Percentiles rank a stretch among this genome's conserved stretches.
Evolutionary conservation across 2,329 filamentous ascomycete species (phyloP).

Genomic region (Boeremia lycopersici): DNA sequence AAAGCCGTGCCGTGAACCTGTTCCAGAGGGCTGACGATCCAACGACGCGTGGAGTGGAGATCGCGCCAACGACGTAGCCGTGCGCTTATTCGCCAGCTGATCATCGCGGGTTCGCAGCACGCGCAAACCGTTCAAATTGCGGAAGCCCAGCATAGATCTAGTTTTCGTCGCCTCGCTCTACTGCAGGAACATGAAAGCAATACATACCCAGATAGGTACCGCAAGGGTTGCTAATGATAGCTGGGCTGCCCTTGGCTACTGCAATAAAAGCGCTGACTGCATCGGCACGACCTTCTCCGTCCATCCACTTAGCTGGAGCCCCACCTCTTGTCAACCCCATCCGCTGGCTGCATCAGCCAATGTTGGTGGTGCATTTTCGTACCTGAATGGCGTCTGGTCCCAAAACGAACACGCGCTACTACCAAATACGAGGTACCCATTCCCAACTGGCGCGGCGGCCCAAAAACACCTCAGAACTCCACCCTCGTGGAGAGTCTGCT

Average conservation of each 20-base stretch:
- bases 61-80: not conserved
- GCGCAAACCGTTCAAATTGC: not conserved
- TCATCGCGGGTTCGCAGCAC: not conserved
- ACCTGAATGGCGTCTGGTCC: conserved; percentile 7
- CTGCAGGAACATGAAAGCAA: conserved; percentile 12
- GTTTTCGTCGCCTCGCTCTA: conserved; percentile 1
- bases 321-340: conserved; percentile 18
- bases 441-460: not conserved
- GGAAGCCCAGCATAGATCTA: not conserved
- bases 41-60: conserved; percentile 6
- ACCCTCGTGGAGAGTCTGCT: conserved; percentile 7
- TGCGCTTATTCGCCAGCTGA: conserved; percentile 7
- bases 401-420: conserved; percentile 4
- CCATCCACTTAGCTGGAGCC: conserved; percentile 19
- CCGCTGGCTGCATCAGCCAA: conserved; percentile 10
- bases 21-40: conserved; percentile 10
- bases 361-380: conserved; percentile 1
- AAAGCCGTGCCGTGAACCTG: conserved; percentile 5
- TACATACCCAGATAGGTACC: no score
- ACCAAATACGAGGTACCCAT: not conserved
- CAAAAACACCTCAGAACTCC: conserved; percentile 9
- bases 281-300: conserved; percentile 22
- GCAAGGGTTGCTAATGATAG: not conserved
- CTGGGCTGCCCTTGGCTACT: conserved; percentile 17
- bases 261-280: conserved; percentile 22